Conservation (phyloP, 257 asterid species). For the Capsicum baccatum region DNA sequence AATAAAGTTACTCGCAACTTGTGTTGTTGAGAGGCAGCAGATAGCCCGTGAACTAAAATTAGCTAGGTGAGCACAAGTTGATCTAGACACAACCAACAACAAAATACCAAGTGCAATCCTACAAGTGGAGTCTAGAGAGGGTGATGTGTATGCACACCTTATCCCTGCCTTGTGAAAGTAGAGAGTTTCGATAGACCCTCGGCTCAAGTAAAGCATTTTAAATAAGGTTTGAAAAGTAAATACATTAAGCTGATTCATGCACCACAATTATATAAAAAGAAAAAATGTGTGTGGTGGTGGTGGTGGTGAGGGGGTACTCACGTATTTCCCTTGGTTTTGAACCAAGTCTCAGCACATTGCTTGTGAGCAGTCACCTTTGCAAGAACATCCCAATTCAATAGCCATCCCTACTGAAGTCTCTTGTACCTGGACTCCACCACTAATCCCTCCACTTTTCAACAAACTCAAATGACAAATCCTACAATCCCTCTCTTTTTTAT, state of each 20-base stretch:
- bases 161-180: too few species aligned
- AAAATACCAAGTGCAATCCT: not conserved
- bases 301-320: conserved; percentile 32
- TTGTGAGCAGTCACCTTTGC: conserved; percentile 63
- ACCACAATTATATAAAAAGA: not conserved
- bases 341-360: conserved; percentile 64
- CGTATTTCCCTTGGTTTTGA: conserved; percentile 59
- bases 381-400: conserved; percentile 55
- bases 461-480: conserved; percentile 58
- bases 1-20: not conserved
- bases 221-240: not conserved
- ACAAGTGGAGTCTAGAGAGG: not conserved
- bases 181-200: not conserved
- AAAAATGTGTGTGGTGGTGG: not conserved
- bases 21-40: not conserved
- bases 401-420: conserved; percentile 28
- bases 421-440: conserved; percentile 35
- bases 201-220: not conserved
- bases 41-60: not conserved
- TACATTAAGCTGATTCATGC: not conserved
- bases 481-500: conserved; percentile 43
- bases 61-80: not conserved
- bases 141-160: not conserved
- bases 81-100: not conserved
- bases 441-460: conserved; percentile 32